Base-by-base conservation (phyloP, 2,329 filamentous ascomycete genomes). In the Calonectria montana region DNA sequence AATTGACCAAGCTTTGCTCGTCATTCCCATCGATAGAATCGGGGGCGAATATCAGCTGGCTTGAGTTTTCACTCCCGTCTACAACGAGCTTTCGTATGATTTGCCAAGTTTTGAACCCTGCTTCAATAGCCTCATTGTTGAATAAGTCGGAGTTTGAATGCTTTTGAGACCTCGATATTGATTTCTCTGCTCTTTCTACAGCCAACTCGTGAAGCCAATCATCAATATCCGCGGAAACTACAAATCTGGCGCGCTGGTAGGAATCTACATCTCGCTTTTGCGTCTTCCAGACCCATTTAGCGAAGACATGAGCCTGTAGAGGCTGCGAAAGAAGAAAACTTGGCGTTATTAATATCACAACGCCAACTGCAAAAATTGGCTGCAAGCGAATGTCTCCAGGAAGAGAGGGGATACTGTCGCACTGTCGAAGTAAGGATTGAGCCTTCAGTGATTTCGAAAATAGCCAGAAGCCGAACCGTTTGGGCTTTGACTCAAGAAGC, bases 1-100 rank as follows among this genome's bases (percentile, higher is more conserved):
- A 92, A 73, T 91, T 90, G 12, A 92, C 86, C 31, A 93, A 82
- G 69, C 88, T 91, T 76, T 91, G 88, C 77, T 93, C 91, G 72
- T 92, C 90, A 67, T 89, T 88, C 0, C 86, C 83, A 67, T 91
- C 87, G 55, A 92, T 88, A 1, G 74, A 79, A 4, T 82, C 76
- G 16, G 86, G 85, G 0, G 87, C 88, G 77, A 85, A 87, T 2
- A 88, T 78, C 7, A 91, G 75, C 75, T 27, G 75, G 72, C 41
- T 65, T 43, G 23, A 72, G 50, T 16, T 57, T 65, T 62, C 57
- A 21, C 37, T 45, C 31, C 37, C 37, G 6, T 62, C 39, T 2
- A 45, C 57, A 31, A 76, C 47, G 16, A 83, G 68, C 15, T 71
- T 57, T 63, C 62, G 73, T 12, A 80, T 15, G 10, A 79, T 53